Evolutionary conservation across 2,329 filamentous ascomycete genomes (phyloP).

Genomic region (Phyllosticta citribraziliensis): DNA sequence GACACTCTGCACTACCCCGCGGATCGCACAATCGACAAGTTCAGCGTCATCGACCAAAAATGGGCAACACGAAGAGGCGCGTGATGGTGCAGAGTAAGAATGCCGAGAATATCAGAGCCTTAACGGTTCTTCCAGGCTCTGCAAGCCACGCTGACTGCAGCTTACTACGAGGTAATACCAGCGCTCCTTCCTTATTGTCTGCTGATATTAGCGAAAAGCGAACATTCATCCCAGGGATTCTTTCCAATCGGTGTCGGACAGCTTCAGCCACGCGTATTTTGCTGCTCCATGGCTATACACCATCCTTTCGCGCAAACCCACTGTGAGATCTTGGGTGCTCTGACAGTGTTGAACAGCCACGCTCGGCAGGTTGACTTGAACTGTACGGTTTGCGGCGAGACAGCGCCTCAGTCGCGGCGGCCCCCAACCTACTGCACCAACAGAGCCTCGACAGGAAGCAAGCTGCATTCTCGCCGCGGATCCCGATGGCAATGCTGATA

Average conservation of each 20-base stretch:
- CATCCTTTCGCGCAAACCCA: not conserved
- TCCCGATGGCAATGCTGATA: not conserved
- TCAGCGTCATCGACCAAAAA: not conserved
- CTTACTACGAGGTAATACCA: not conserved
- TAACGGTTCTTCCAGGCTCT: not conserved
- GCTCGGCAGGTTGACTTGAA: not conserved
- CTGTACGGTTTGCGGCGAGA: not conserved
- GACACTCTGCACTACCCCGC: not conserved
- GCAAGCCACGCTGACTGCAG: not conserved
- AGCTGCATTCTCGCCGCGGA: not conserved
- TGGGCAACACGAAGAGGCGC: not conserved
- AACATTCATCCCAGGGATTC: not conserved
- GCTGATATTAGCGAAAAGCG: not conserved
- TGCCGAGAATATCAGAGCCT: not conserved
- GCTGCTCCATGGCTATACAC: not conserved
- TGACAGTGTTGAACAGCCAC: not conserved
- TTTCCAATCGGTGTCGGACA: not conserved
- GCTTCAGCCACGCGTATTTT: not conserved
- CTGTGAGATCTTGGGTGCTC: not conserved
- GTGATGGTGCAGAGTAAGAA: not conserved
- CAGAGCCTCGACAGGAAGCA: not conserved
- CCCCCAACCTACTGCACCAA: not conserved
- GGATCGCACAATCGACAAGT: not conserved
- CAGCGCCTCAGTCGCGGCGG: not conserved
- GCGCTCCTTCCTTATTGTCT: not conserved